Base-by-base conservation (phyloP, 805 yeast genomes). In the Pachysolen tannophilus region DNA sequence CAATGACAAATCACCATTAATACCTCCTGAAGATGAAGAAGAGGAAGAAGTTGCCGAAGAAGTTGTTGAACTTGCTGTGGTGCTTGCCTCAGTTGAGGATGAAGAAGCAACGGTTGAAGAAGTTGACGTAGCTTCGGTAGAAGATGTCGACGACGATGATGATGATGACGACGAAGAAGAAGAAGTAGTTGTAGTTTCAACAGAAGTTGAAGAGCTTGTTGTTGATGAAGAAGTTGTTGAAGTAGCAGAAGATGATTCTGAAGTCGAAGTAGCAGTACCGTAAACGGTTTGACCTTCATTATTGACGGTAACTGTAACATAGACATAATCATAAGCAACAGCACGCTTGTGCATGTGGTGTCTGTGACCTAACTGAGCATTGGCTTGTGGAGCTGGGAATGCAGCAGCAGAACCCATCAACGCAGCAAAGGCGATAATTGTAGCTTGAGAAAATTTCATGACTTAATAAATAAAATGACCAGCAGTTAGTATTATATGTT, bases 311-410 rank as follows among this genome's bases (percentile, higher is more conserved):
- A 72, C 69, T 21, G 78, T 71, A 46, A 72, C 71, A 52, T 73
- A 70, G 24, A 58, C 60, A 35, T 61, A 61, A 34, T 60, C 63
- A 34, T 63, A 58, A 18, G 65, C 80, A 43, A 67, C 69, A 31
- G 72, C 78, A 63, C 75, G 69, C 58, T 65, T 75, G 58, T 69
- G 78, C 54, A 61, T 72, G 61, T 69, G 79, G 62, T 78, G 82
- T 39, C 67, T 66, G 61, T 77, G 83, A 56, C 49, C 65, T 59
- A 38, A 68, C 58, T 49, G 64, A 52, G 43, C 70, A 67, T 41
- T 53, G 33, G 42, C 48, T 16, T 35, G 45, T 15, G 54, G 49
- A 31, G 56, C 55, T 30, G 61, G 60, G 15, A 60, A 55, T 29
- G 59, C 58, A 8, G 32, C n/a, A 17, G 49, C 47, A 17, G 48